Evolutionary conservation across 371 early-diverging fungal species (phyloP).

Genomic region (Mortierella sp.): DNA sequence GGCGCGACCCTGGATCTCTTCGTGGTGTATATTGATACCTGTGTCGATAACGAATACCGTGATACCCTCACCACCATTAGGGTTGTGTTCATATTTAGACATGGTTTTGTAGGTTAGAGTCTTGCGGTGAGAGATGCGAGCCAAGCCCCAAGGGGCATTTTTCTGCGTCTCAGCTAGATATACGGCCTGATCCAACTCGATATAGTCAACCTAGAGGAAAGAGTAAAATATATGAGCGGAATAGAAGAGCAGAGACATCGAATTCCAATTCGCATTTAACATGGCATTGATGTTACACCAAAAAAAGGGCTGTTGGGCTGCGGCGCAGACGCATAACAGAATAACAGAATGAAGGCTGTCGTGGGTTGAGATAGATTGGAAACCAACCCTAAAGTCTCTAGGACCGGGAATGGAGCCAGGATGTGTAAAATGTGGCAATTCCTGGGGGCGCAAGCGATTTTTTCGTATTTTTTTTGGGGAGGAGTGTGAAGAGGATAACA

Average conservation of each 20-base stretch:
- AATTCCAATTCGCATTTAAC: no score
- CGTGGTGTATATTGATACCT: constrained; percentile 85
- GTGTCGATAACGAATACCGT: constrained; percentile 95
- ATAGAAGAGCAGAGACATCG: neutral
- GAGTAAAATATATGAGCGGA: neutral
- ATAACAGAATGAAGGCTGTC: no score
- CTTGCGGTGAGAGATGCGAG: constrained; percentile 87
- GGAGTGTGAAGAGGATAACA: no score
- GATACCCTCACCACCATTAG: constrained; percentile 83
- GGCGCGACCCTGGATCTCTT: constrained; percentile 93
- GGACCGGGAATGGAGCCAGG: no score
- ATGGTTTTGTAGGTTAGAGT: constrained; percentile 66
- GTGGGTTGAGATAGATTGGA: no score
- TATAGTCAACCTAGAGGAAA: constrained; percentile 77
- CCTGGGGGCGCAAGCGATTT: no score
- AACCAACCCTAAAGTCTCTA: no score
- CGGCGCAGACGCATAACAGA: no score
- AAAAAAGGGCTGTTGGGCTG: no score
- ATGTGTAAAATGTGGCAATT: no score
- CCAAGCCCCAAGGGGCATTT: constrained; percentile 94
- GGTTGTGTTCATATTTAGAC: constrained; percentile 79
- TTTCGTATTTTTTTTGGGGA: no score
- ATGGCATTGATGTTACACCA: no score
- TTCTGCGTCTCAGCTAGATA: constrained; percentile 76
- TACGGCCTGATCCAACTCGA: constrained; percentile 92